Evolutionary conservation across 2,329 filamentous ascomycete genomes (phyloP).

Genomic region (Penicillium polonicum): DNA sequence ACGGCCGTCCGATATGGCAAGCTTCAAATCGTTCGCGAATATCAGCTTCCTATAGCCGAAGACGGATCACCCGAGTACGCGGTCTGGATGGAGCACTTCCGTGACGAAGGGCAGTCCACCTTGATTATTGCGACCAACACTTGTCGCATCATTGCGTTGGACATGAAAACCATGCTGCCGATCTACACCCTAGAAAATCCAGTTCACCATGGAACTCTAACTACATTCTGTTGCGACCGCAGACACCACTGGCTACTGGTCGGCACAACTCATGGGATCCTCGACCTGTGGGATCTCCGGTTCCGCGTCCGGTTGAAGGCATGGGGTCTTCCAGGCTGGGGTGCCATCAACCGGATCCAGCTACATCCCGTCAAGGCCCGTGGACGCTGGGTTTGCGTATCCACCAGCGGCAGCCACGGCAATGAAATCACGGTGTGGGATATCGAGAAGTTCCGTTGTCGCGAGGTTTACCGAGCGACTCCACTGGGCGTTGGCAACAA

Average conservation of each 20-base stretch:
- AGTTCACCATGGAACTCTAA: conserved; percentile 85
- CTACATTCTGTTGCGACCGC: conserved; percentile 83
- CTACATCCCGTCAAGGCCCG: conserved; percentile 76
- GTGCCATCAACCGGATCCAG: conserved; percentile 74
- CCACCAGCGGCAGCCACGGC: conserved; percentile 80
- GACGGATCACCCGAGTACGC: conserved; percentile 64
- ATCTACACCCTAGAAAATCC: conserved; percentile 82
- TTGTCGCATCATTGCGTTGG: conserved; percentile 78
- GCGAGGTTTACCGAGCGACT: conserved; percentile 77
- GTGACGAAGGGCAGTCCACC: conserved; percentile 75
- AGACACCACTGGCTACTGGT: conserved; percentile 87
- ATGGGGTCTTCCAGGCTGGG: conserved; percentile 81
- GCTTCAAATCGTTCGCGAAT: conserved; percentile 72
- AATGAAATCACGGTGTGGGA: conserved; percentile 92
- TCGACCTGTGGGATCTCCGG: conserved; percentile 95
- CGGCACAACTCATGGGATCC: conserved; percentile 86
- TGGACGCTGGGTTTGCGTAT: conserved; percentile 82
- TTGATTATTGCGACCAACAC: conserved; percentile 83
- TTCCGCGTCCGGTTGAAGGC: conserved; percentile 84
- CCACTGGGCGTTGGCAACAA: conserved; percentile 22
- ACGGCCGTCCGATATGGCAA: conserved; percentile 70
- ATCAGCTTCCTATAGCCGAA: conserved; percentile 58
- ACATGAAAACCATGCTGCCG: conserved; percentile 80
- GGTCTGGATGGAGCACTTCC: conserved; percentile 90
- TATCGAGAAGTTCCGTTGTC: conserved; percentile 81